Base-by-base conservation (phyloP, 1,139 yeast species). In the Taphrina sp. region DNA sequence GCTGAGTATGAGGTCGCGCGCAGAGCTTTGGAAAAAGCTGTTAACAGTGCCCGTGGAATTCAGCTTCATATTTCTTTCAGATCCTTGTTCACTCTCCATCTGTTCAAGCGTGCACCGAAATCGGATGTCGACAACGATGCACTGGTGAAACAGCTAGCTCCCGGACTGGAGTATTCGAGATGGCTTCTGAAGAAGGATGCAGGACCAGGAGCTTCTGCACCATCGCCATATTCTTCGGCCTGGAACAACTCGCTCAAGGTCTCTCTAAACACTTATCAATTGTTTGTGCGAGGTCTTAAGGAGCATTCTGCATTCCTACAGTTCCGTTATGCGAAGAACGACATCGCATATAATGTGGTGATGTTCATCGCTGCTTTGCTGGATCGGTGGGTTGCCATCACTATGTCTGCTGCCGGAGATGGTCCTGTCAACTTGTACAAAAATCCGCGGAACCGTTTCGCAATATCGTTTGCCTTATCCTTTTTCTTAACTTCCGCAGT, bases 191-290 rank as follows among this genome's bases (percentile, higher is more conserved):
- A 43, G 14, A 43, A 33, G 19, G 47, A 43, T 19, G 37, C 37
- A 8, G 47, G 47, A n/a, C 47, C 47, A 10, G 47, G 47, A 17
- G 47, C 47, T 5, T n/a, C 17, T 4, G 47, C 31, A 10, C 47
- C 47, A 17, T 26, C 38, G 5, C 47, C 47, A 5, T 43, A 31
- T 28, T 43, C 47, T 7, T 43, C 47, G 29, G 37, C 47, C 1
- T 43, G 47, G 47, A 43, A 43, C 19, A 43, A 43, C 20, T 33
- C 24, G 28, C 47, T 43, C 26, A 43, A 43, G 19, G 47, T 43
- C 23, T 43, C 47, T 3, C 28, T 43, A 19, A 43, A 43, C 28
- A 43, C 47, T 4, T 43, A 43, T 22, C 47, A 43, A 29, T 19
- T 23, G 16, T 43, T 43, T 19, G 37, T 43, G 3, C 47, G 47